Conservation (phyloP, 768 basidiomycete species). For the Phallus indusiatus region DNA sequence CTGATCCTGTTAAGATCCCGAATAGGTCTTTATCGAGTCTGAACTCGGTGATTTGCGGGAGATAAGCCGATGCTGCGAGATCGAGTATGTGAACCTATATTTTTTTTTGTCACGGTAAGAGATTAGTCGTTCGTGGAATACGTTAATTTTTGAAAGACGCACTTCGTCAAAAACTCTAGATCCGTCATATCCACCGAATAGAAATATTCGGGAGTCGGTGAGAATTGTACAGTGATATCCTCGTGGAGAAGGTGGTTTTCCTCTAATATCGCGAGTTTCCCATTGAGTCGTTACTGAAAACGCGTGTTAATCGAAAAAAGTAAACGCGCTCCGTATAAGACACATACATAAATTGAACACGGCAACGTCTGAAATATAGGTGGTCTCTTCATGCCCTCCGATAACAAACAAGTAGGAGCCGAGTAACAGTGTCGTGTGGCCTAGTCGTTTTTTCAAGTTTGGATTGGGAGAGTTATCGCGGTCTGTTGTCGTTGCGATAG, state of each 20-base stretch:
- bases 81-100: slow-evolving; percentile 51
- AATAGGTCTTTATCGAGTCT: not conserved
- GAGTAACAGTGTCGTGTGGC: slow-evolving; percentile 83
- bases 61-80: slow-evolving; percentile 76
- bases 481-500: slow-evolving; percentile 21
- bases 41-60: slow-evolving; percentile 70
- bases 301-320: not conserved
- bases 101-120: too few species aligned
- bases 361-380: slow-evolving; percentile 62
- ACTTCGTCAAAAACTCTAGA: slow-evolving; percentile 69
- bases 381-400: slow-evolving; percentile 77
- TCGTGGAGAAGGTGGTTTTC: slow-evolving; percentile 60
- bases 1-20: not conserved
- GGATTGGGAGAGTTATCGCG: slow-evolving; percentile 25
- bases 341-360: slow-evolving; percentile 77
- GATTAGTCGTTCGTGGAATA: too few species aligned
- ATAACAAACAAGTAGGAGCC: slow-evolving; percentile 86
- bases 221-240: slow-evolving; percentile 81
- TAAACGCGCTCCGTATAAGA: not conserved
- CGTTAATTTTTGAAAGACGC: not conserved
- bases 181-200: slow-evolving; percentile 72
- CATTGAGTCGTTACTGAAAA: slow-evolving; percentile 70
- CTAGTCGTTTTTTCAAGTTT: slow-evolving; percentile 50
- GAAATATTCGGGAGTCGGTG: slow-evolving; percentile 75
- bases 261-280: slow-evolving; percentile 60